Base-by-base conservation (phyloP, 331 rosid species). In the Pyracantha coccinea region DNA sequence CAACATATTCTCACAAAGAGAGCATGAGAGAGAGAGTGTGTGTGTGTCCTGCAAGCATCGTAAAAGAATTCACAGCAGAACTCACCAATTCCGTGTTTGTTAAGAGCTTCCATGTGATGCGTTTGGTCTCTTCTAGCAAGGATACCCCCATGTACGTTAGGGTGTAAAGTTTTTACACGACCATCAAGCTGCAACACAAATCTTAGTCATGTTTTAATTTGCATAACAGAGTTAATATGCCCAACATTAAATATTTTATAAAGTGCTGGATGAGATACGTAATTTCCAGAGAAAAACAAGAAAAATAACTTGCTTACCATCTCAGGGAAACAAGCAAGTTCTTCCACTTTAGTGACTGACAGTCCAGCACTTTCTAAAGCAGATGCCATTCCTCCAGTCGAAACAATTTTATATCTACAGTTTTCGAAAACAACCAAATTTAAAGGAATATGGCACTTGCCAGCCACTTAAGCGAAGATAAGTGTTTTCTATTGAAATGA, bases 381-480 rank as follows among this genome's bases (percentile, higher is more conserved):
- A 73, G 93, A 68, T 44, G 97, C 95, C 19, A 97, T 92, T 86
- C 99, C 99, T 54, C 99, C 99, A n/a, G 97, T 94, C 45, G 96
- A 94, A 83, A 94, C 96, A 89, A 94, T 88, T 55, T 88, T 80
- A 71, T 85, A 94, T 11, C 99, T 94, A 77, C 77, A 74, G 63
- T 74, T 65, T 45, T 47, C 24, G 13, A 52, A 27, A 80, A 52
- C 44, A 32, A 44, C 53, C 44, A 20, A 21, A 16, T 5, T n/a
- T 7, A 41, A 15, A 54, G 19, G 8, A 24, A 35, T 24, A 25
- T 24, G 24, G 66, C 17, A 10, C 25, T 28, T 19, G 29, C 28
- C 45, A 60, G 4, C 44, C 15, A 41, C 47, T 41, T 41, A 41
- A 41, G 47, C 5, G 4, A 41, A 41, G 15, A 41, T 41, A 12